Percentiles rank a stretch among this genome's conserved stretches.
Conservation (phyloP, 2,329 filamentous ascomycete species). For the Basipetospora chlamydospora region DNA sequence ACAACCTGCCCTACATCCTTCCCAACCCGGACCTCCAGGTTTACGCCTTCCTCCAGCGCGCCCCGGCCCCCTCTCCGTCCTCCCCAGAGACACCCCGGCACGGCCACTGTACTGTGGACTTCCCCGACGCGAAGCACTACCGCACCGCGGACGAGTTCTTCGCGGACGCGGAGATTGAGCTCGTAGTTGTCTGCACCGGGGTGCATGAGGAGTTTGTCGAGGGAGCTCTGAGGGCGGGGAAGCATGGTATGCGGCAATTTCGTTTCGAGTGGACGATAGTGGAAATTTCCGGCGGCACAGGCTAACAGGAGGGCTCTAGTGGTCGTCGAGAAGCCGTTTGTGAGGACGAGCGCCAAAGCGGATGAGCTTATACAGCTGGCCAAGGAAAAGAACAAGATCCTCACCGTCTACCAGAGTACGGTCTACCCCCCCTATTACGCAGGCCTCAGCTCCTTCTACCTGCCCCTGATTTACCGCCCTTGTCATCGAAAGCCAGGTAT, state of each 20-base stretch:
- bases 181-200: constrained; percentile 36
- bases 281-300: background rate
- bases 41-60: constrained; percentile 32
- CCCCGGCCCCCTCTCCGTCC: constrained; percentile 20
- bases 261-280: background rate
- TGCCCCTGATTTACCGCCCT: background rate
- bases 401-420: constrained; percentile 41
- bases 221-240: constrained; percentile 40
- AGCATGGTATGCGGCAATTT: constrained; percentile 31
- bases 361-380: constrained; percentile 35
- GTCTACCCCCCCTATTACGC: constrained; percentile 5
- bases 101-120: constrained; percentile 33
- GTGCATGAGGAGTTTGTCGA: constrained; percentile 25
- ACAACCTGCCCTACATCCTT: constrained; percentile 30
- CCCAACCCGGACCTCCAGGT: constrained; percentile 29
- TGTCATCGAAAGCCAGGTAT: too few relatives aligned
- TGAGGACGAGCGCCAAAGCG: constrained; percentile 41
- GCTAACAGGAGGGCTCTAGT: constrained; percentile 20
- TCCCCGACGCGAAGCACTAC: constrained; percentile 37
- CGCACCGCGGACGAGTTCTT: constrained; percentile 43
- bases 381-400: constrained; percentile 26
- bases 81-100: constrained; percentile 17
- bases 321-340: constrained; percentile 53
- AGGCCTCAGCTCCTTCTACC: too few relatives aligned
- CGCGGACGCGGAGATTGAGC: constrained; percentile 39